phyloP scores from a whole-genome alignment of 768 basidiomycete species.

The Lactarius evosmus region DNA sequence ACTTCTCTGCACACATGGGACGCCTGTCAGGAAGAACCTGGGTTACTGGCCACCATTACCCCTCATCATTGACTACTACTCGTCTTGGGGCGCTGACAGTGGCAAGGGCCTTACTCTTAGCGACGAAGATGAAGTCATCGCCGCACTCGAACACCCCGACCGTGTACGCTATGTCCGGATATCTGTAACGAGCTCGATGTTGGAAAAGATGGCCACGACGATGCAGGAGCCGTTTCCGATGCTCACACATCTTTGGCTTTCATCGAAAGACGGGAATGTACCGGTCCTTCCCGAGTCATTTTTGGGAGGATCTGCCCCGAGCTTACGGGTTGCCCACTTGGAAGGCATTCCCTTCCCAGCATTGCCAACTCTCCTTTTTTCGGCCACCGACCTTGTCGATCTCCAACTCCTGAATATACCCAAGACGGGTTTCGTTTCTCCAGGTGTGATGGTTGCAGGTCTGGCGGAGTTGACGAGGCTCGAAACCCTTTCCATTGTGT shows the following conservation, averaged over 20 bases:
- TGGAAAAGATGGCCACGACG: neutral
- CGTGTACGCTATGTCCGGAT: neutral
- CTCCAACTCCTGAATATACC: neutral
- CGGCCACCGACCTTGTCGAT: neutral
- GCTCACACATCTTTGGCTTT: neutral
- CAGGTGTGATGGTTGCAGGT: neutral
- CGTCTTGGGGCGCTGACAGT: neutral
- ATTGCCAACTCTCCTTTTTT: neutral
- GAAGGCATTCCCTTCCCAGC: slow-evolving; percentile 1
- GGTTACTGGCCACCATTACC: neutral
- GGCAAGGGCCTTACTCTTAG: neutral
- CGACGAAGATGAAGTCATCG: neutral
- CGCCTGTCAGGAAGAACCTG: neutral
- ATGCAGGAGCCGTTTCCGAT: slow-evolving; percentile 5
- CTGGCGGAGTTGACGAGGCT: neutral
- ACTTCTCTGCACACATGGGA: slow-evolving; percentile 3
- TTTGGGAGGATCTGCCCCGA: neutral
- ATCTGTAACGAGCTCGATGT: neutral
- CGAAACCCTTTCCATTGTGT: neutral
- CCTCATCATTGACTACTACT: neutral
- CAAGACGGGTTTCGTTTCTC: neutral
- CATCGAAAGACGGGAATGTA: neutral
- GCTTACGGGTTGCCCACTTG: neutral
- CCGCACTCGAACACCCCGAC: neutral
- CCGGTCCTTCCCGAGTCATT: neutral